These are phyloP conservation scores for Nemania bipapillata DNA, from an alignment of 2,329 filamentous ascomycete genomes.

Conservation along the genomic window DNA sequence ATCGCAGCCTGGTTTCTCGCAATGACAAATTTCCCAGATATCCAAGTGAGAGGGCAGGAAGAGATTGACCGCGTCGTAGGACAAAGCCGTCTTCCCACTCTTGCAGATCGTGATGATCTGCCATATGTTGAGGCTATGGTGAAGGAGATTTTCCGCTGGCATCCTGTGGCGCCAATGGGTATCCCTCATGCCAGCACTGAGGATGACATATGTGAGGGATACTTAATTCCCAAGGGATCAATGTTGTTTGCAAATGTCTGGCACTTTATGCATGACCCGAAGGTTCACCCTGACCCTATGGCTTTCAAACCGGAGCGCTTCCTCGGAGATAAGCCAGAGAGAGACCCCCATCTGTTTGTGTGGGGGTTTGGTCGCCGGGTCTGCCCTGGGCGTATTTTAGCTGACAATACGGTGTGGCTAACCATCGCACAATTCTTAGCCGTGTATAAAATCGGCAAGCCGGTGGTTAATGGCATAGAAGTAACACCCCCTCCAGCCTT, in stretches of 20 bases:
- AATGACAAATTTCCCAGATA: slow-evolving; percentile 59
- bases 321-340: slow-evolving; percentile 45
- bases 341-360: slow-evolving; percentile 44
- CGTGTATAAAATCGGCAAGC: slow-evolving; percentile 57
- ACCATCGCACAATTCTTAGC: slow-evolving; percentile 58
- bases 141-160: slow-evolving; percentile 45
- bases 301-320: slow-evolving; percentile 53
- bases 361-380: slow-evolving; percentile 55
- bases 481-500: slow-evolving; percentile 17
- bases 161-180: slow-evolving; percentile 46
- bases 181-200: slow-evolving; percentile 22
- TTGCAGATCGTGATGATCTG: slow-evolving; percentile 41
- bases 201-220: slow-evolving; percentile 29
- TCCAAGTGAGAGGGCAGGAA: slow-evolving; percentile 53
- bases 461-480: neutral
- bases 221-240: slow-evolving; percentile 34
- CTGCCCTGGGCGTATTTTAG: slow-evolving; percentile 52
- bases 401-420: slow-evolving; percentile 51
- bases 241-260: slow-evolving; percentile 18
- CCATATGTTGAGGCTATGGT: slow-evolving; percentile 46
- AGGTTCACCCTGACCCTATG: slow-evolving; percentile 65
- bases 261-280: slow-evolving; percentile 70
- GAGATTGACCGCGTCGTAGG: slow-evolving; percentile 49
- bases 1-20: slow-evolving; percentile 57
- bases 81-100: slow-evolving; percentile 41